Evolutionary conservation across 805 yeast species (phyloP), one percentile per base, ranked within the genome.

Genomic region (Maudiozyma serrabonitensis): DNA sequence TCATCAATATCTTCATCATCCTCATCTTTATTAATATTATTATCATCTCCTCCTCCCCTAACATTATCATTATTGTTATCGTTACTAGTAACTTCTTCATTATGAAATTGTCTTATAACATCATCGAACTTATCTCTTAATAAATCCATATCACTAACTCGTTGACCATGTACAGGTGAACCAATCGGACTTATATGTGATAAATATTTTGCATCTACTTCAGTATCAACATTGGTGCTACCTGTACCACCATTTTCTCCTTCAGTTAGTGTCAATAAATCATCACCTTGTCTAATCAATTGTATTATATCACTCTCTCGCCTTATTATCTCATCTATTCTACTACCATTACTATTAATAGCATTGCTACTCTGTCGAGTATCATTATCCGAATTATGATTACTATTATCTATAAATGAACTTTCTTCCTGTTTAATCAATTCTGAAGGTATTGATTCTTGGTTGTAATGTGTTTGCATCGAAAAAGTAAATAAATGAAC

Each of bases 1-100:
- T 59, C 61, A 38, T 55, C 61, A 4, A 50, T 18, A 42, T 50
- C 55, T 37, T 59, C 62, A 41, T 58, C 64, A 41, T 61, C 64
- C 23, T 21, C 23, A n/a, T 38, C 51, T 11, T 26, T 42, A 8
- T 48, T 50, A 13, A 34, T 42, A 37, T 44, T 16, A 12, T 43
- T 49, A 2, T 48, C 51, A 16, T 47, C 43, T 2, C 18, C 40
- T 26, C 28, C 8, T 11, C 32, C 32, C 9, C 12, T 28, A 28
- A 9, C 12, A 28, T 28, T 28, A 28, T 28, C 6, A 28, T 3
- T 28, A 28, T 8, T 28, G 6, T 28, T 28, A 9, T 28, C 32
- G 12, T 28, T 28, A 9, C 31, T 45, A 12, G 18, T 39, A 18
- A 16, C 43, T 26, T 26, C 44, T 7, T 43, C 50, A 13, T 42